phyloP scores from a whole-genome alignment of 495 filamentous ascomycete species.

The Podospora fimiseda region DNA sequence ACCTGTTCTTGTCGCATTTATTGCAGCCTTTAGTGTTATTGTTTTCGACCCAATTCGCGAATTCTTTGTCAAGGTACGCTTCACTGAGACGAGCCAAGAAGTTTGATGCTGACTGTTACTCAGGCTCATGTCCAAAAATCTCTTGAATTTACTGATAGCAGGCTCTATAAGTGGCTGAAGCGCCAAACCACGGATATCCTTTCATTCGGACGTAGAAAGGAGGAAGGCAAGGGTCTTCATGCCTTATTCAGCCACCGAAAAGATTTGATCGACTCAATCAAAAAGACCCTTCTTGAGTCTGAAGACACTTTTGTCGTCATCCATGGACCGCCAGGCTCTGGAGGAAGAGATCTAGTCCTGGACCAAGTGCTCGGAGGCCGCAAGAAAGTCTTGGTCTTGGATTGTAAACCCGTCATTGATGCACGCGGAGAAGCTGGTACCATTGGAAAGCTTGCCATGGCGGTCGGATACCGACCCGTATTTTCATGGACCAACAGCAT shows the following conservation, averaged over 20 bases:
- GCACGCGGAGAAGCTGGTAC: constrained; percentile 85
- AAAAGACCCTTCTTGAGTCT: constrained; percentile 80
- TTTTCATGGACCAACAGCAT: constrained; percentile 97
- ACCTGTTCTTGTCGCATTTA: constrained; percentile 67
- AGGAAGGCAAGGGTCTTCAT: constrained; percentile 63
- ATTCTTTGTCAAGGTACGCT: constrained; percentile 68
- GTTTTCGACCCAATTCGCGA: constrained; percentile 90
- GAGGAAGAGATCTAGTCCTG: constrained; percentile 80
- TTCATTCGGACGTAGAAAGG: constrained; percentile 37
- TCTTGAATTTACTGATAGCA: constrained; percentile 65
- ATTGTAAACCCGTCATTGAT: constrained; percentile 91
- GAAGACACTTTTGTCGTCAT: constrained; percentile 90
- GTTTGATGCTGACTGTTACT: neutral
- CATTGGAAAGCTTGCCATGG: constrained; percentile 69
- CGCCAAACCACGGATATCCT: constrained; percentile 69
- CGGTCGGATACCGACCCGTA: constrained; percentile 88
- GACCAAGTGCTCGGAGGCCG: constrained; percentile 75
- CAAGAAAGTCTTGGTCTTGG: constrained; percentile 76
- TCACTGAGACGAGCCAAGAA: too few species aligned
- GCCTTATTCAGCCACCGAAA: constrained; percentile 87
- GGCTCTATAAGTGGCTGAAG: constrained; percentile 71
- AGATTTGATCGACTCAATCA: constrained; percentile 69
- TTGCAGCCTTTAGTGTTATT: constrained; percentile 80
- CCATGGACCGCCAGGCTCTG: constrained; percentile 85
- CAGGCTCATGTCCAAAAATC: constrained; percentile 68